Evolutionary conservation across 1,284 basidiomycete species (phyloP).

Genomic region (Hypsizygus ulmarius): DNA sequence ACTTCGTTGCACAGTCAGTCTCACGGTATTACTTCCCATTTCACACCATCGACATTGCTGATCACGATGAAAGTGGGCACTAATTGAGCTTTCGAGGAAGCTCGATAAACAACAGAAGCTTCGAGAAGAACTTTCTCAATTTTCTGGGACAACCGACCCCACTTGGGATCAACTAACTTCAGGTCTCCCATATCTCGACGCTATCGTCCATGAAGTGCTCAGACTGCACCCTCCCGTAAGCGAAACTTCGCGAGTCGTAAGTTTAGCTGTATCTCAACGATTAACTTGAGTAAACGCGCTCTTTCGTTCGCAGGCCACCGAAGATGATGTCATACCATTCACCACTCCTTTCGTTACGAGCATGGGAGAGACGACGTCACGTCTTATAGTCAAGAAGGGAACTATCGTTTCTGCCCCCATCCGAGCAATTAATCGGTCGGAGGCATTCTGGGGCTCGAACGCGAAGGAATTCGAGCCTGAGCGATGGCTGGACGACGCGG

Average conservation of each 20-base stretch:
- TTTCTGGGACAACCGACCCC: constrained; percentile 32
- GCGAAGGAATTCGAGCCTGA: constrained; percentile 34
- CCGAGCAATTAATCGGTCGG: constrained; percentile 44
- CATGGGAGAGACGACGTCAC: constrained; percentile 36
- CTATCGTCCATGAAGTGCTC: constrained; percentile 50
- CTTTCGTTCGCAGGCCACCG: constrained; percentile 28
- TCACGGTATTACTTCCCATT: constrained; percentile 8
- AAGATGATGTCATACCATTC: constrained; percentile 57
- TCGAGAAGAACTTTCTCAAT: constrained; percentile 46
- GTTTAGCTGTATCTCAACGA: constrained; percentile 22
- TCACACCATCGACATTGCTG: constrained; percentile 29
- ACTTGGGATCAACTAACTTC: constrained; percentile 47
- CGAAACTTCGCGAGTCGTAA: constrained; percentile 40
- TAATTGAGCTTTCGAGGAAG: constrained; percentile 49
- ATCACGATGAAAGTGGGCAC: constrained; percentile 35
- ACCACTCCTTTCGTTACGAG: constrained; percentile 37
- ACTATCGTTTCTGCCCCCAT: constrained; percentile 40
- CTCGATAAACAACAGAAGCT: constrained; percentile 48
- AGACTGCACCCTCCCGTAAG: constrained; percentile 41
- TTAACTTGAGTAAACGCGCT: neutral
- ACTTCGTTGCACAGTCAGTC: constrained; percentile 8
- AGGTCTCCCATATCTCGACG: constrained; percentile 53
- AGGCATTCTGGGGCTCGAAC: constrained; percentile 41
- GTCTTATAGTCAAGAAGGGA: constrained; percentile 45
- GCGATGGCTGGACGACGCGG: constrained; percentile 30